phyloP scores from a whole-genome alignment of 192 early-diverging fungal genomes.

The Coemansia asiatica region DNA sequence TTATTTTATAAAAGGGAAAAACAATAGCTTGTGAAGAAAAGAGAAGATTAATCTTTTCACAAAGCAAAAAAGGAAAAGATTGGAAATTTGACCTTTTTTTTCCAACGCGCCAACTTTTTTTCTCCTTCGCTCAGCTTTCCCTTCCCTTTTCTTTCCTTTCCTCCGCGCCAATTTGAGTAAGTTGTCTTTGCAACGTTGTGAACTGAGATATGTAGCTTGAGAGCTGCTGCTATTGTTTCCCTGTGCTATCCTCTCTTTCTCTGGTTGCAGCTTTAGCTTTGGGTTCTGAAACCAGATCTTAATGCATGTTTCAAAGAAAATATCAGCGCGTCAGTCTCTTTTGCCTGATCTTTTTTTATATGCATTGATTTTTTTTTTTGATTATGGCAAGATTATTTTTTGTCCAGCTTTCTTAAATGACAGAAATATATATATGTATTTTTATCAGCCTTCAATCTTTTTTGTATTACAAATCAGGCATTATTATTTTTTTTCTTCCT shows the following conservation, averaged over 20 bases:
- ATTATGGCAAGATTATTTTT: background rate
- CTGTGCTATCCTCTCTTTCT: no score
- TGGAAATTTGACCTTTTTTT: no score
- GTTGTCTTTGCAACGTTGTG: no score
- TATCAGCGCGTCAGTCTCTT: background rate
- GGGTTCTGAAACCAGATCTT: background rate
- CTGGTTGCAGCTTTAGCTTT: no score
- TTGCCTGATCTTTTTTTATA: background rate
- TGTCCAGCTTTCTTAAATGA: background rate
- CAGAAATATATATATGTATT: background rate
- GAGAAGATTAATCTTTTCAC: slow-evolving; percentile 3
- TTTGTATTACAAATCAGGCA: slow-evolving; percentile 1
- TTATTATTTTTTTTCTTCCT: background rate
- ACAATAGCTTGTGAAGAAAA: background rate
- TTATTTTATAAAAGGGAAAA: background rate
- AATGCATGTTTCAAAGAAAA: background rate
- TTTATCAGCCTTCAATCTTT: slow-evolving; percentile 3
- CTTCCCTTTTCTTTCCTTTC: background rate
- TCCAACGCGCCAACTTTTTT: background rate
- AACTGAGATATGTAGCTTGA: no score
- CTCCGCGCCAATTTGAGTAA: no score
- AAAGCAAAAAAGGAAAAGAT: slow-evolving; percentile 1
- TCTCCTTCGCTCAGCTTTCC: no score
- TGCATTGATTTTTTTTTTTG: slow-evolving; percentile 1
- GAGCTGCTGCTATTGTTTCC: no score